A percentile compares a stretch with the other conserved stretches of the same genome.
Evolutionary conservation across 2,329 filamentous ascomycete species (phyloP).

Genomic region (Aureobasidium sp.): DNA sequence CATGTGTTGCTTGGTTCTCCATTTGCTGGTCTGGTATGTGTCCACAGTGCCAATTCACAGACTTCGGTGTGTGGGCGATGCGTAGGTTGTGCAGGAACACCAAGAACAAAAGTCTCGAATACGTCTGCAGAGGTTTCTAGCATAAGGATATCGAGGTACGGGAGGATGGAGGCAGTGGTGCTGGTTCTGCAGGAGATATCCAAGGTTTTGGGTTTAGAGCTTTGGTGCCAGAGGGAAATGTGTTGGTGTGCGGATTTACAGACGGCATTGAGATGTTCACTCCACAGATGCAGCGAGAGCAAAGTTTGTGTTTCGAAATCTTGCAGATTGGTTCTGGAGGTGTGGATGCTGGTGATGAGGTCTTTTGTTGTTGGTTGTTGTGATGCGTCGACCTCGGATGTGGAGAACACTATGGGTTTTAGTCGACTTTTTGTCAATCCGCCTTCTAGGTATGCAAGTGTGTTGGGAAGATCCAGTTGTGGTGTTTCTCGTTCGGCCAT

Average conservation of each 20-base stretch:
- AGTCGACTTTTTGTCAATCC: conserved; percentile 61
- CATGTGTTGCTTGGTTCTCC: neutral
- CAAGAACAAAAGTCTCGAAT: neutral
- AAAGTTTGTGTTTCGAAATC: neutral
- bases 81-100: neutral
- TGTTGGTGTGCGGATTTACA: conserved; percentile 1
- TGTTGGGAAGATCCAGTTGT: conserved; percentile 59
- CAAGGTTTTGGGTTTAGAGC: neutral
- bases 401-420: neutral
- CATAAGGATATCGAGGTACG: neutral
- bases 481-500: conserved; percentile 67
- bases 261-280: neutral
- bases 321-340: neutral
- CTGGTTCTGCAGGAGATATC: neutral
- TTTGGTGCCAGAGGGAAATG: conserved; percentile 6
- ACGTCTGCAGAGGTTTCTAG: neutral
- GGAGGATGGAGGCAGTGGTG: neutral
- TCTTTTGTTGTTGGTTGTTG: neutral
- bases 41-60: neutral
- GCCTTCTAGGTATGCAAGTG: conserved; percentile 69
- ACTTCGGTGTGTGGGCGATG: neutral
- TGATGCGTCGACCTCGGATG: neutral
- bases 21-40: neutral
- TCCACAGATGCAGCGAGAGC: neutral
- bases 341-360: neutral